Evolutionary conservation across 2,329 filamentous ascomycete genomes (phyloP), one percentile per base, ranked within the genome.

Genomic region (Pseudogymnoascus sp.): DNA sequence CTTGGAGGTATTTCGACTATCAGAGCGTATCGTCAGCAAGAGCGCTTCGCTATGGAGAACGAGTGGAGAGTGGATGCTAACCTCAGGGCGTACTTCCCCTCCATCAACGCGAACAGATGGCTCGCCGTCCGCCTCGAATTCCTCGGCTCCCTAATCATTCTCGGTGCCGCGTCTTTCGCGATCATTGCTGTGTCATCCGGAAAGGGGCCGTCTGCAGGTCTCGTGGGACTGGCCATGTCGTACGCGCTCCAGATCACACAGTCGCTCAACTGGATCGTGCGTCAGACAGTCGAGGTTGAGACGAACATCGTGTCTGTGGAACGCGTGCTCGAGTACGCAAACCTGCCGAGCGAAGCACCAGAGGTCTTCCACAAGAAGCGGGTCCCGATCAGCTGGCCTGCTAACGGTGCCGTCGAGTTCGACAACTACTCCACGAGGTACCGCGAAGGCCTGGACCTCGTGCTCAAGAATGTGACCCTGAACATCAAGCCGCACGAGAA

Each of bases 221-320:
- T 87, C 76, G 93, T 97, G 61, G 96, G 96, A 79, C 80, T 99
- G 71, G 87, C 90, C 67, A 96, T 99, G 92, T 96, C 93, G 56
- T 97, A 97, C 77, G 95, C 93, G 40, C 83, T 99, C 67, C 91
- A 97, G 78, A 97, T 99, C 72, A 99, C 95, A 1, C 90, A 93
- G 69, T 96, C 93, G 37, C 83, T 99, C 71, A 99, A 97, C 80
- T 99, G 95, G 95, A 97, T 99, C 72, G 95, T 99, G 61, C 87
- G 96, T 64, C 95, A 99, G 77, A 97, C 93, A 0, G 95, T 99
- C 35, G 96, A 99, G 76, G 95, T 99, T n/a, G 96, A 99, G 81
- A 97, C 93, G n/a, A 99, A 99, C 77, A 99, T 99, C 72, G 93
- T 99, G 53, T 96, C 93, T 9, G 95, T 99, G 38, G 95, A 99